Evolutionary conservation across 805 yeast species (phyloP).

Genomic region (Crinitomyces ghanaensis): DNA sequence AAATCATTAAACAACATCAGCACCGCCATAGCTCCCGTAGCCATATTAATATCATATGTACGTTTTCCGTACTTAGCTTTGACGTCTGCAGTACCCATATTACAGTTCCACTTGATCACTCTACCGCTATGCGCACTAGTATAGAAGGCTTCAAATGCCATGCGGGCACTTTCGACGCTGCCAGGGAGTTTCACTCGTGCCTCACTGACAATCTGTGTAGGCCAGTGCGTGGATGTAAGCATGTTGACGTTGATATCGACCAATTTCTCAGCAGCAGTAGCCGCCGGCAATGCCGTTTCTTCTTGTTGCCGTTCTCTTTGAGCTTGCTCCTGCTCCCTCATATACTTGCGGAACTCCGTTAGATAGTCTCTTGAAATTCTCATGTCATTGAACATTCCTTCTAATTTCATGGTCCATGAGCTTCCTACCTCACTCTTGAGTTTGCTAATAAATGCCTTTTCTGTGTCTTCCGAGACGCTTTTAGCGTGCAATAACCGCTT

Average conservation of each 20-base stretch:
- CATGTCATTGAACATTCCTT: constrained; percentile 80
- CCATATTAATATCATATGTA: constrained; percentile 68
- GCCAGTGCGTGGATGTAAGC: constrained; percentile 59
- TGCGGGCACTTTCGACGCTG: constrained; percentile 32
- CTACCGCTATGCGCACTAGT: constrained; percentile 44
- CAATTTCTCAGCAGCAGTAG: background rate
- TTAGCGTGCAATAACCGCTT: constrained; percentile 52
- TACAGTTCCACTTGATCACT: constrained; percentile 64
- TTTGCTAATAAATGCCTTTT: constrained; percentile 53
- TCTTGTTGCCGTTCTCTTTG: constrained; percentile 11
- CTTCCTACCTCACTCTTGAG: constrained; percentile 70
- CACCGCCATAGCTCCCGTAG: constrained; percentile 71
- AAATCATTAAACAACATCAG: constrained; percentile 60
- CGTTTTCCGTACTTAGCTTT: constrained; percentile 55
- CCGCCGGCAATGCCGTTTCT: constrained; percentile 16
- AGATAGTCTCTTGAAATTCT: constrained; percentile 42
- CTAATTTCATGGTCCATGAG: constrained; percentile 64
- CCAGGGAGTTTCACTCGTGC: constrained; percentile 28
- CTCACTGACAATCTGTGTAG: constrained; percentile 34
- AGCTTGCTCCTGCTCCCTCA: constrained; percentile 11
- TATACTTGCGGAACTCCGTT: constrained; percentile 28
- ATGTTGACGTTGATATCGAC: constrained; percentile 39
- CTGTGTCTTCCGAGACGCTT: constrained; percentile 45
- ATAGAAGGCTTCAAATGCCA: constrained; percentile 43
- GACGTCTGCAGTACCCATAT: constrained; percentile 73